Evolutionary conservation across 306 rosid species (phyloP), one percentile per base, ranked within the genome.

Genomic region (Herpetospermum pedunculosum): DNA sequence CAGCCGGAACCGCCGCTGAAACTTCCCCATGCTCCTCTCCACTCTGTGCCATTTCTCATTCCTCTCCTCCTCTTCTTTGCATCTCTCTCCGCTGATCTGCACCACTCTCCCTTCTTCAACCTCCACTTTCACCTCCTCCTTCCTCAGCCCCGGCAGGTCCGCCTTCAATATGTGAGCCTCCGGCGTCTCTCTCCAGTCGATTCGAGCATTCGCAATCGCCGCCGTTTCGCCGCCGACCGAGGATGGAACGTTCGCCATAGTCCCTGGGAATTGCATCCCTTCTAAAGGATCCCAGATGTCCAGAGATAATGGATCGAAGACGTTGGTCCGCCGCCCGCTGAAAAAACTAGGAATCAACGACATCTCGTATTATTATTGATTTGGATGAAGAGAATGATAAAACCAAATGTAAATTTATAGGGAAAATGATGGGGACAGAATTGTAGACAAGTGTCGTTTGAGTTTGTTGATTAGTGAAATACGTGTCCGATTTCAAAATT

Each of bases 71-170:
- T 64, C 71, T 12, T 64, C 71, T 38, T 12, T 64, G 48, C 48
- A n/a, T 10, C 71, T 64, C 10, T 64, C 71, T 23, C 71, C 71
- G 5, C 71, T 64, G 6, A 64, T 64, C 49, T 64, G 29, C 47
- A 64, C 4, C 0, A 64, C 49, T 6, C 49, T 37, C 71, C 71
- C 71, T 38, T 64, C 71, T 12, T 64, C 71, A 5, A 64, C 49
- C 49, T 64, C 71, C 49, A 64, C 71, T 6, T 64, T 64, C 71
- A 64, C 71, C 6, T 64, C 71, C 30, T 64, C 71, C 49, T 64
- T 64, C 32, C 11, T 64, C 71, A 64, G n/a, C 49, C 71, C 71
- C 30, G 71, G 71, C 15, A 64, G 47, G 21, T 64, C 71, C 11
- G 71, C 71, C 32, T 64, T 64, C 11, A 64, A 38, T 38, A 64